Base-by-base conservation (phyloP, 371 early-diverging fungal species). In the Blastocladiella emersonii region DNA sequence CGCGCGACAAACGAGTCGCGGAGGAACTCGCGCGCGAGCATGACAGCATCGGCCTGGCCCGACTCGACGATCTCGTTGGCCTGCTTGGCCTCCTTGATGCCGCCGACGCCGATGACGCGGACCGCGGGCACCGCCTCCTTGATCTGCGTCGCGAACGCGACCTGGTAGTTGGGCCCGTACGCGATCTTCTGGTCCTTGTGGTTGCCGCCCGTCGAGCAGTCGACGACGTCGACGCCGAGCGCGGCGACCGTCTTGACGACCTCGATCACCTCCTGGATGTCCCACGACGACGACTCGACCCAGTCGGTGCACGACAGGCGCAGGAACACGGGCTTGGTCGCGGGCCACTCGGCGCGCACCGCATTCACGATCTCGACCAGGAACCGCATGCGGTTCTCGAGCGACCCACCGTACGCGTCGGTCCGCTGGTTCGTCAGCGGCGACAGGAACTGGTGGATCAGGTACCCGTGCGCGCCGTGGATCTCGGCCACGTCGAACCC, bases 401-500 rank as follows among this genome's bases (percentile, higher is more conserved):
- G 79, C 1, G 83, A 79, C 2, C 90, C 89, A 53, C 86, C 53
- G 32, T 91, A 94, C 44, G 83, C 67, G 68, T 94, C 95, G 0
- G 89, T 88, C 39, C 95, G 81, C 39, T 80, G 67, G 75, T 94
- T 94, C 43, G 85, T 78, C 13, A 87, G 65, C 3, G 91, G 88
- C 34, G 89, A 88, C 25, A 90, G 68, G 66, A 95, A 94, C 66
- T 78, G 77, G 69, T 82, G 79, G 61, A 90, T 63, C 53, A 93
- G 72, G 70, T 91, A 92, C 10, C 90, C 89, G 66, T 82, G 84
- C 1, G 89, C 89, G 56, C 79, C 82, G 65, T 95, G 95, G 51
- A 95, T 76, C 72, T 95, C 93, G n/a, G 93, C 67, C 0, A 83
- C 83, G 53, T 94, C 91, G 70, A 90, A 85, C 0, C 90, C 94